Conservation (phyloP, 2,329 filamentous ascomycete genomes). For the Graphiopsis chlorocephala region DNA sequence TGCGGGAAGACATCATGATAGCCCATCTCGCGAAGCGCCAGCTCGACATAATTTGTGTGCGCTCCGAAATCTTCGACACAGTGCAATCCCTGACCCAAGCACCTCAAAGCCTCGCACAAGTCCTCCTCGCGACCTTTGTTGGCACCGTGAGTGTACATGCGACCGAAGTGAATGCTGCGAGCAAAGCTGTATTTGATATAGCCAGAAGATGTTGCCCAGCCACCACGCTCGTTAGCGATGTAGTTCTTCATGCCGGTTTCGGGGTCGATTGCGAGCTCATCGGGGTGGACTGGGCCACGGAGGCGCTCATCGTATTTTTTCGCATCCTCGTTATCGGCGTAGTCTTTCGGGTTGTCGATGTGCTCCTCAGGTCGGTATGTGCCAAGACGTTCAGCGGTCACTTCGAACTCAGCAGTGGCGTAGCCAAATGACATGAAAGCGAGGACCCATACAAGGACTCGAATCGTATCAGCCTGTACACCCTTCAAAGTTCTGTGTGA, state of each 20-base stretch:
- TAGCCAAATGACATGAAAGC: conserved; percentile 58
- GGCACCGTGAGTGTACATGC: conserved; percentile 45
- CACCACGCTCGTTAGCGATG: conserved; percentile 83
- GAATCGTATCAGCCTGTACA: conserved; percentile 53
- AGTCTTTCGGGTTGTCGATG: conserved; percentile 54
- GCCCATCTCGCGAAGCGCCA: conserved; percentile 52
- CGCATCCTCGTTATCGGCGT: conserved; percentile 83
- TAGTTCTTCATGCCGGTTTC: conserved; percentile 98
- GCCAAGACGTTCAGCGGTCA: conserved; percentile 53
- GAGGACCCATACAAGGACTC: conserved; percentile 54
- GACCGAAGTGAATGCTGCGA: conserved; percentile 48
- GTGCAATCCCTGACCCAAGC: conserved; percentile 53
- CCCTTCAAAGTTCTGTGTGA: conserved; percentile 44
- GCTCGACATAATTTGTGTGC: conserved; percentile 55
- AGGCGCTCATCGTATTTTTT: conserved; percentile 77
- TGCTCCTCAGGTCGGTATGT: conserved; percentile 53
- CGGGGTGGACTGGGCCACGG: conserved; percentile 66
- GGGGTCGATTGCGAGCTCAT: conserved; percentile 46
- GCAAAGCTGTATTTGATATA: conserved; percentile 50
- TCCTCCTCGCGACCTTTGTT: conserved; percentile 45
- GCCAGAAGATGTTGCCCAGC: conserved; percentile 85
- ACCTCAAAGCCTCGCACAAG: conserved; percentile 48
- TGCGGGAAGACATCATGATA: conserved; percentile 53
- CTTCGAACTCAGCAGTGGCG: conserved; percentile 56
- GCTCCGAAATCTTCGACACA: conserved; percentile 55